Percentiles rank a stretch among this genome's conserved stretches.
Conservation (phyloP, 2,329 filamentous ascomycete genomes). For the Metarhizium robertsii region DNA sequence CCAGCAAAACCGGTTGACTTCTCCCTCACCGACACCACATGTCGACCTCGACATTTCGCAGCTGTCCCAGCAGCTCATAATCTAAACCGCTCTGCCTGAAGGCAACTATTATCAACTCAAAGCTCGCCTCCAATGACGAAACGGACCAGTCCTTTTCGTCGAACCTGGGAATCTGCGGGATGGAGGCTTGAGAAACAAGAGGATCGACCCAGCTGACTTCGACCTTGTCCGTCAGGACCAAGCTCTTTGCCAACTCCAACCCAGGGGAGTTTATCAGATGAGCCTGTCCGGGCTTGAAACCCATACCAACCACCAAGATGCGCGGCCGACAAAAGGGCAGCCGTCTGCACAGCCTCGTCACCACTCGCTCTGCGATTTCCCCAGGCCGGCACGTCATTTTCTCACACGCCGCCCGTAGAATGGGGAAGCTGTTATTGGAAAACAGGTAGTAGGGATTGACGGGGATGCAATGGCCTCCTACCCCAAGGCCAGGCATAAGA, state of each 20-base stretch:
- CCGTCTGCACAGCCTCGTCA: constrained; percentile 19
- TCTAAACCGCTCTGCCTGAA: constrained; percentile 33
- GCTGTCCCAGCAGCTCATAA: constrained; percentile 24
- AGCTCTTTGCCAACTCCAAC: constrained; percentile 28
- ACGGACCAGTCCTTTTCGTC: constrained; percentile 28
- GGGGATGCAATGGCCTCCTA: constrained; percentile 48
- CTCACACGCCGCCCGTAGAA: constrained; percentile 33
- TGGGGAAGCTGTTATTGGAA: constrained; percentile 35
- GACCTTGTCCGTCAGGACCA: constrained; percentile 25
- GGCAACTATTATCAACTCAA: constrained; percentile 34
- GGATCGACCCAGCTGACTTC: constrained; percentile 36
- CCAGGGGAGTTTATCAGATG: constrained; percentile 38
- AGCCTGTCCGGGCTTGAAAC: constrained; percentile 41
- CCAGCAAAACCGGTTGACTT: too few species aligned
- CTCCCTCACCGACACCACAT: constrained; percentile 24
- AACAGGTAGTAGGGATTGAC: constrained; percentile 46
- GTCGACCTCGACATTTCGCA: constrained; percentile 26
- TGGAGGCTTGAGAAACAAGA: constrained; percentile 29
- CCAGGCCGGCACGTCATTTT: constrained; percentile 33
- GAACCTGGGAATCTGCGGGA: constrained; percentile 30
- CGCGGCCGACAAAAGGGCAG: constrained; percentile 12
- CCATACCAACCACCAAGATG: constrained; percentile 36
- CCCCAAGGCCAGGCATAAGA: constrained; percentile 36
- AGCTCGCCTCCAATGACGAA: constrained; percentile 23
- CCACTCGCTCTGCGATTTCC: constrained; percentile 25